Conservation (phyloP, 2,329 filamentous ascomycete species). For the Alternaria sp. region DNA sequence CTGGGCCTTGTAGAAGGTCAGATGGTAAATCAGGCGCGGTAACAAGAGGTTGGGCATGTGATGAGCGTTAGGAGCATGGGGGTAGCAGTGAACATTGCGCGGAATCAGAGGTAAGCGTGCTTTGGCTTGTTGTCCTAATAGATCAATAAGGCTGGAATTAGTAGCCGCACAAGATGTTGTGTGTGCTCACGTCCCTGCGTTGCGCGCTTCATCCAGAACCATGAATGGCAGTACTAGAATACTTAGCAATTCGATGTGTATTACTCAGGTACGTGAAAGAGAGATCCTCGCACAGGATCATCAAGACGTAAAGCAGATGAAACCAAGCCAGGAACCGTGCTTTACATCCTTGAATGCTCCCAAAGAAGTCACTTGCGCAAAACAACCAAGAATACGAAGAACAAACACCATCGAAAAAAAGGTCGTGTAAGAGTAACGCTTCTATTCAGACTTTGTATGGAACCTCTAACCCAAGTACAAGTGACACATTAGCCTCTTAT, state of each 20-base stretch:
- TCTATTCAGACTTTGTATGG: background rate
- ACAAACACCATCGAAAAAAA: no score
- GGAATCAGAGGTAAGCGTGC: background rate
- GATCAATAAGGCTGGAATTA: background rate
- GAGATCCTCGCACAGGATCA: background rate
- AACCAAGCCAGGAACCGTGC: background rate
- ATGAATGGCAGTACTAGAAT: background rate
- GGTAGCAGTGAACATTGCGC: background rate
- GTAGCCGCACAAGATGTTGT: background rate
- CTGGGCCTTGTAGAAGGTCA: conserved; percentile 6
- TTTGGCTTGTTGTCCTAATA: background rate
- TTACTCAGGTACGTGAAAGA: background rate
- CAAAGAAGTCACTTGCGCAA: background rate
- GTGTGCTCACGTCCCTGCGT: background rate
- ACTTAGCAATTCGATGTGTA: background rate
- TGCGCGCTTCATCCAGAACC: background rate
- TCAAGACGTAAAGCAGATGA: background rate
- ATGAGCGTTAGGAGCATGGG: background rate
- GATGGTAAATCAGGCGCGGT: background rate
- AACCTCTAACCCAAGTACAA: background rate
- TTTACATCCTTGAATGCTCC: background rate
- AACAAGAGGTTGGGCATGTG: background rate
- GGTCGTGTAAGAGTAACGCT: no score
- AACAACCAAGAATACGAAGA: background rate
- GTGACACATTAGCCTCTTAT: background rate